phyloP scores from a whole-genome alignment of 345 rosid genomes.

The Anastatica hierochuntica region DNA sequence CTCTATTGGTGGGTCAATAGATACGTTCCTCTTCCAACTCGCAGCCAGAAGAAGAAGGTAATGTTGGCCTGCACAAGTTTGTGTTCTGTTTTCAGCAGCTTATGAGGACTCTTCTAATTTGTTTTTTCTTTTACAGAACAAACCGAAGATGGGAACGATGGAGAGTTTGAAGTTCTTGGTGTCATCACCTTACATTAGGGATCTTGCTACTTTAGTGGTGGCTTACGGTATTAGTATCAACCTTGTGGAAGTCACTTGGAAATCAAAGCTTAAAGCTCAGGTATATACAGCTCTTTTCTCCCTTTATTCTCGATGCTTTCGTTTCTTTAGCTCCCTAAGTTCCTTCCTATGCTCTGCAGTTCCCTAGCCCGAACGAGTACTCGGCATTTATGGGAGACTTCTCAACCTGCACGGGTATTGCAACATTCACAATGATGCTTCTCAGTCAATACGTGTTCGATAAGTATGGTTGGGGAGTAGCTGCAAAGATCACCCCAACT shows the following conservation, averaged over 20 bases:
- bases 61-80: background rate
- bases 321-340: background rate
- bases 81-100: background rate
- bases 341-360: conserved; percentile 34
- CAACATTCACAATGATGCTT: conserved; percentile 93
- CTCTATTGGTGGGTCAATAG: conserved; percentile 93
- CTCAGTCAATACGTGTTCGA: conserved; percentile 77
- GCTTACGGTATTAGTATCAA: conserved; percentile 98
- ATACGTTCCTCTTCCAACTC: conserved; percentile 69
- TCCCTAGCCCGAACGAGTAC: conserved; percentile 93
- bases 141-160: conserved; percentile 89
- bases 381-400: conserved; percentile 99
- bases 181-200: conserved; percentile 79
- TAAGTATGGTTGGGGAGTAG: conserved; percentile 97
- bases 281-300: conserved; percentile 27
- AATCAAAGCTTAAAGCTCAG: conserved; percentile 98
- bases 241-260: conserved; percentile 98
- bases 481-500: conserved; percentile 88
- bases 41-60: conserved; percentile 98
- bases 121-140: conserved; percentile 40
- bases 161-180: conserved; percentile 96
- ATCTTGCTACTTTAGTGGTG: conserved; percentile 94
- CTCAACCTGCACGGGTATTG: conserved; percentile 87
- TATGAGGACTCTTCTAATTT: conserved; percentile 8
- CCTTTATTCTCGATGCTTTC: background rate